Conservation (phyloP, 169 alveolate species). For the Eimeria tenella region DNA sequence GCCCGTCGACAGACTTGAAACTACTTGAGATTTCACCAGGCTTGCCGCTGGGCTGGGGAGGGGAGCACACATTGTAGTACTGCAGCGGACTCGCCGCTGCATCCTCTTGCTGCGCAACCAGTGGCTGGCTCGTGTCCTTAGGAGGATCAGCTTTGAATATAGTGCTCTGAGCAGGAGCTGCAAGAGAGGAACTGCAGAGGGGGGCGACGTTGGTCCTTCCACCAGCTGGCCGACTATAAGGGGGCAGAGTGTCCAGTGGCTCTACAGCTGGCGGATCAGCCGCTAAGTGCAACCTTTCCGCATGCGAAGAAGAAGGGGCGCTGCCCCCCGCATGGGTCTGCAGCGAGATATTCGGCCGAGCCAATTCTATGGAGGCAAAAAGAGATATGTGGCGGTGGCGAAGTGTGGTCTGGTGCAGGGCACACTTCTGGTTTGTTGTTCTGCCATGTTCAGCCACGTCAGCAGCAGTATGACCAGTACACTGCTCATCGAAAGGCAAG, state of each 20-base stretch:
- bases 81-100: neutral
- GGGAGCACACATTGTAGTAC: neutral
- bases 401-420: neutral
- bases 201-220: neutral
- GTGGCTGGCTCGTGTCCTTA: neutral
- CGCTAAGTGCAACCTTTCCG: neutral
- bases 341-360: neutral
- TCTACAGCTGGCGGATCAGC: neutral
- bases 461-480: neutral
- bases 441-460: neutral
- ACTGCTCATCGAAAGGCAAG: neutral
- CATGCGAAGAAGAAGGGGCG: neutral
- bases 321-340: neutral
- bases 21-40: neutral
- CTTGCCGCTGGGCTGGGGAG: neutral
- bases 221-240: neutral
- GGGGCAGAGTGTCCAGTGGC: neutral
- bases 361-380: constrained; percentile 49
- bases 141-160: neutral
- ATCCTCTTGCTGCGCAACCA: neutral
- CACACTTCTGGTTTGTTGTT: neutral
- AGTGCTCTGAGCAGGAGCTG: neutral
- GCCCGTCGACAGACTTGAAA: constrained; percentile 7
- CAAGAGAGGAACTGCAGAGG: neutral
- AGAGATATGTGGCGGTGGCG: constrained; percentile 49